Base-by-base conservation (phyloP, 495 filamentous ascomycete genomes). In the Immersiella caudata region DNA sequence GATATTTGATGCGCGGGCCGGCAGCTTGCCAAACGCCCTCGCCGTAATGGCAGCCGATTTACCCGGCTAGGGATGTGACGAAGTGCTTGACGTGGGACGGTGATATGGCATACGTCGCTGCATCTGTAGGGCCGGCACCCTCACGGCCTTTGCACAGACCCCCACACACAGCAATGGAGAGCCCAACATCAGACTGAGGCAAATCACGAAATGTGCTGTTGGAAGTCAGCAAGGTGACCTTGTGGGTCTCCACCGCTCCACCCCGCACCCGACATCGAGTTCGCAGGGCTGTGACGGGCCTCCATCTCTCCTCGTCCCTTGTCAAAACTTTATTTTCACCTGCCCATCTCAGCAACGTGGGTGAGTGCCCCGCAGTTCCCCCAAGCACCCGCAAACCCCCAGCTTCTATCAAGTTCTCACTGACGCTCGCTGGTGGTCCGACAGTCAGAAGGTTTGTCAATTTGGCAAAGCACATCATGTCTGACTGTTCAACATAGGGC, bases 321-420 rank as follows among this genome's bases (percentile, higher is more conserved):
- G 56, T 22, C 27, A 35, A 25, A 60, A 60, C 56, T 60, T 20
- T 60, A 60, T 60, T 60, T 60, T 20, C 27, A 60, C 56, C 24
- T 27, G 55, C 55, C 55, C 4, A n/a, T n/a, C n/a, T n/a, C n/a
- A n/a, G n/a, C n/a, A n/a, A n/a, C n/a, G n/a, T n/a, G n/a, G n/a
- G n/a, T n/a, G n/a, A n/a, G n/a, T n/a, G n/a, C n/a, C n/a, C n/a
- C n/a, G n/a, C n/a, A n/a, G n/a, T n/a, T n/a, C n/a, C n/a, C n/a
- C n/a, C n/a, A n/a, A n/a, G n/a, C n/a, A n/a, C n/a, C n/a, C n/a
- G n/a, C n/a, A n/a, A n/a, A n/a, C n/a, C n/a, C n/a, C n/a, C n/a
- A n/a, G n/a, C n/a, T n/a, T n/a, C n/a, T n/a, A n/a, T n/a, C n/a
- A 18, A 52, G 2, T 12, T 52, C 18, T 18, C 49, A 14, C 5